phyloP scores from a whole-genome alignment of 768 basidiomycete genomes.

The Glaciozyma martinii region DNA sequence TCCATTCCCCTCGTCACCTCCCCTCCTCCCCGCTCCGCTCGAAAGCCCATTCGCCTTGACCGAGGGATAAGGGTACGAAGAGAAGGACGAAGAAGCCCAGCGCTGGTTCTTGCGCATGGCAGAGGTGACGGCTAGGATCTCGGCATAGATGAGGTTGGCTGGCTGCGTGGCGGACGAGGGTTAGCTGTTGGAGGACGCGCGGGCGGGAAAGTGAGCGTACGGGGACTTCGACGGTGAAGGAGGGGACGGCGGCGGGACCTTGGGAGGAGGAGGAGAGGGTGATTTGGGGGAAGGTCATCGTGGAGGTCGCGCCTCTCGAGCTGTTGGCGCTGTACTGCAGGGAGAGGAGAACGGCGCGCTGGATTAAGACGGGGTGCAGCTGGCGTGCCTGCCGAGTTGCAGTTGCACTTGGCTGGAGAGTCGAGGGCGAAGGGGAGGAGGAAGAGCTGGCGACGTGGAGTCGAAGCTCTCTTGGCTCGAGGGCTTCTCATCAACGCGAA shows the following conservation, averaged over 20 bases:
- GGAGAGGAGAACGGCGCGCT: no score
- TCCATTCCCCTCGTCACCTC: neutral
- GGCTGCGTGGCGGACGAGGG: conserved; percentile 10
- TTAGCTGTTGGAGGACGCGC: no score
- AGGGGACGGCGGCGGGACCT: neutral
- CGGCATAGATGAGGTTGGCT: conserved; percentile 59
- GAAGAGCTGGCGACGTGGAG: no score
- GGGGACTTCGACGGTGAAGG: conserved; percentile 23
- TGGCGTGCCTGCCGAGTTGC: no score
- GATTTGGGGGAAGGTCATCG: neutral
- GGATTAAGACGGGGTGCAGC: no score
- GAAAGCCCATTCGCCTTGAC: neutral
- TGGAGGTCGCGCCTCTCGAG: neutral
- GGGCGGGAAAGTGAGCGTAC: neutral
- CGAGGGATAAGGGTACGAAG: conserved; percentile 5
- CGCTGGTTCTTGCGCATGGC: conserved; percentile 96
- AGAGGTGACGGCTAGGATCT: conserved; percentile 83
- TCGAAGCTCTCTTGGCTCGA: no score
- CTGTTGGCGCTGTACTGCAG: no score
- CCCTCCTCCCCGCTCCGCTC: conserved; percentile 1
- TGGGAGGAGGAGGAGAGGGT: neutral
- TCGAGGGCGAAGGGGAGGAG: no score
- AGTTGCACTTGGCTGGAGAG: no score
- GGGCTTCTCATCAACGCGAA: no score
- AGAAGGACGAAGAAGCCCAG: conserved; percentile 55